Evolutionary conservation across 208 protist genomes (phyloP), one percentile per base, ranked within the genome.

Genomic region (Trypanosoma boissoni): DNA sequence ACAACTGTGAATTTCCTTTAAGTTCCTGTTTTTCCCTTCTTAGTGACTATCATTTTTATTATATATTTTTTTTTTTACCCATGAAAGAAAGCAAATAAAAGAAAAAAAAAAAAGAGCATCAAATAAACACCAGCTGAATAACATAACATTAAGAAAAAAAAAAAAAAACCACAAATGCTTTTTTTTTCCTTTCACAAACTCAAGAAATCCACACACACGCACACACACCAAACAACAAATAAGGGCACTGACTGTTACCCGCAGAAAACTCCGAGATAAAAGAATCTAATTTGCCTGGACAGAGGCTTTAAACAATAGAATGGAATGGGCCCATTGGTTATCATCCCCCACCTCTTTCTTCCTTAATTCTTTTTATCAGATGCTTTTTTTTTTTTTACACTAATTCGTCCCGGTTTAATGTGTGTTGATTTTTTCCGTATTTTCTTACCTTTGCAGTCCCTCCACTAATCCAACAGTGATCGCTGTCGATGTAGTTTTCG

Each of bases 51-150:
- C 32, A 16, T 12, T 34, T 37, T 23, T 23, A 16, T 55, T 28
- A 58, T 36, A 32, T n/a, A 9, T 50, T 36, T 29, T 56, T 56
- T 27, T 37, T 21, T 65, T 32, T 46, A 37, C 23, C 5, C 12
- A 45, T 21, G 7, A 41, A 6, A 36, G 36, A 36, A 46, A 12
- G 21, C 55, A 51, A 37, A 55, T n/a, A 29, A 54, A 0, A 54
- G 58, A 41, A 42, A 23, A 31, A 43, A 26, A 57, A 20, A 55
- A 28, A 53, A 18, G 63, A 58, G 53, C 7, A 64, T 10, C 37
- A 34, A 58, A 58, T 46, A 52, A 63, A 48, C 50, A 10, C 42
- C 24, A 21, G 45, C 41, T 44, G 9, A 50, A 66, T 14, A 21
- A 60, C 27, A 20, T 3, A 65, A 58, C 9, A 65, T 21, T 65